Base-by-base conservation (phyloP, 495 filamentous ascomycete species). In the Stereocaulon alpinum region DNA sequence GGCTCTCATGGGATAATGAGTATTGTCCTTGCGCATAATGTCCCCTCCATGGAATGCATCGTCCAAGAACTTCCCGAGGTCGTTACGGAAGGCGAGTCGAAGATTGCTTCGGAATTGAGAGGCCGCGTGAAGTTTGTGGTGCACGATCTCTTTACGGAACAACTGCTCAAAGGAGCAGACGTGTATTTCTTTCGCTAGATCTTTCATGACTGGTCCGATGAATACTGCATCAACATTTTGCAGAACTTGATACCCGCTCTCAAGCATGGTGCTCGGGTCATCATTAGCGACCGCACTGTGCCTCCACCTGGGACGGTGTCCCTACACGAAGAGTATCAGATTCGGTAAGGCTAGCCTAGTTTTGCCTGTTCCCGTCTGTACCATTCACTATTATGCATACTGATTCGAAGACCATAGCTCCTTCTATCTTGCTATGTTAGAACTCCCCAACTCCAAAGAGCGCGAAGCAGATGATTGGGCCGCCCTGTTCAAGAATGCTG, bases 191-290 rank as follows among this genome's bases (percentile, higher is more conserved):
- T 67, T 32, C 61, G 34, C 27, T 37, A 17, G 44, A 60, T 66
- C 17, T 6, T 66, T 14, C 65, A 67, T 49, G 64, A 63, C 41
- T 54, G 49, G 22, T 42, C 41, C 2, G 47, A 60, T 22, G 27
- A 40, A 22, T 41, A 53, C 32, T 41, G 57, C 12, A 59, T 79
- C n/a, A 71, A 74, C 55, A 76, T 83, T 53, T 71, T 86, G 20
- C 63, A 69, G 58, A 72, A 71, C 52, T 63, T 83, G 27, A 73
- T 83, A 40, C 80, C 80, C 5, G 80, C 78, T 0, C 69, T 85
- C 27, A 83, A 80, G 64, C 70, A 72, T 3, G 78, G 78, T 50
- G 73, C 80, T 12, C 73, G 71, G 64, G 34, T 81, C 7, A 55
- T 82, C 9, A 63, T 82, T 17, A 69, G 69, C 40, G 81, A 82